A percentile compares a stretch with the other conserved stretches of the same genome.
These are phyloP conservation scores for Penicillium crystallinum DNA, from an alignment of 495 filamentous ascomycete species.

Conservation along the genomic window DNA sequence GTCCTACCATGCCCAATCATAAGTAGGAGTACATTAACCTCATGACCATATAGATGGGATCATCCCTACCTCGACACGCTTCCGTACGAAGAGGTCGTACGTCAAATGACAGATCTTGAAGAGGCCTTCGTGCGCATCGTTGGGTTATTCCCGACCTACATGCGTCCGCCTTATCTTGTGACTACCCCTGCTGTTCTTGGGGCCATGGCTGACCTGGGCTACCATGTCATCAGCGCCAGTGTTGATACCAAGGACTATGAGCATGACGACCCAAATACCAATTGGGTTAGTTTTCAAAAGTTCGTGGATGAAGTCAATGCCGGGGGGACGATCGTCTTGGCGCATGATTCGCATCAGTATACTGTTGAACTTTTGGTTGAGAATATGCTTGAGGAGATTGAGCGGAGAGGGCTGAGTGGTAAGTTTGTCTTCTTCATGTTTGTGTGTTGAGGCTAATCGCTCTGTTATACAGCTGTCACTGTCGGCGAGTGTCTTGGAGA, in stretches of 20 bases:
- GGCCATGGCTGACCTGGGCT: slow-evolving; percentile 32
- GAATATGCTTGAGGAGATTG: slow-evolving; percentile 32
- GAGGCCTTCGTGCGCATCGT: slow-evolving; percentile 62
- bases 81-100: slow-evolving; percentile 45
- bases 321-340: slow-evolving; percentile 35
- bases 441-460: slow-evolving; percentile 5
- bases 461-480: slow-evolving; percentile 52
- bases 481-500: slow-evolving; percentile 73
- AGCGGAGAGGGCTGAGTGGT: slow-evolving; percentile 29
- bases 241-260: slow-evolving; percentile 45
- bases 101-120: slow-evolving; percentile 67
- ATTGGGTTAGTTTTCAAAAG: slow-evolving; percentile 25
- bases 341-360: slow-evolving; percentile 42
- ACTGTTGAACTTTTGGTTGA: slow-evolving; percentile 34
- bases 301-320: slow-evolving; percentile 24
- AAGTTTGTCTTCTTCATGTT: slow-evolving; percentile 7
- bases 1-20: background rate
- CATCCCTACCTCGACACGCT: slow-evolving; percentile 57
- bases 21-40: no score
- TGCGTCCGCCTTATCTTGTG: slow-evolving; percentile 45
- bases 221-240: slow-evolving; percentile 39
- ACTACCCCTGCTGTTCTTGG: slow-evolving; percentile 23
- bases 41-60: slow-evolving; percentile 35
- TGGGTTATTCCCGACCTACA: slow-evolving; percentile 71
- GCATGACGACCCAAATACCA: slow-evolving; percentile 26